Base-by-base conservation (phyloP, 352 stramenopile genomes). In the Phytophthora lateralis region DNA sequence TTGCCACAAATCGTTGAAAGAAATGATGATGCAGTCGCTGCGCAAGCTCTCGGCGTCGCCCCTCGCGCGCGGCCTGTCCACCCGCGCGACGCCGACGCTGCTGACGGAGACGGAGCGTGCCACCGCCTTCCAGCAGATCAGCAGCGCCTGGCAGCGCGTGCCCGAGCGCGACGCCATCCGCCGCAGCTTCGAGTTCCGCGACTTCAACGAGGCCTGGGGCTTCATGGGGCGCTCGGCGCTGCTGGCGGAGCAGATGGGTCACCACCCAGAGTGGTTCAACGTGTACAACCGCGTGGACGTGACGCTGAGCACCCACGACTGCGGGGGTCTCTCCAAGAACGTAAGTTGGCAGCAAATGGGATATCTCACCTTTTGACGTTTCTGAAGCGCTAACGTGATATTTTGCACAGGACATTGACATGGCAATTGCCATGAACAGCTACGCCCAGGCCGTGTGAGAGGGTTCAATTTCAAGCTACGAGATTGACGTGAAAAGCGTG, bases 241-340 rank as follows among this genome's bases (percentile, higher is more conserved):
- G 49, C 66, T 91, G 29, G 88, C 88, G 3, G 86, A 96, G 71
- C 73, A 94, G 51, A 89, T 98, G 85, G 88, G 98, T 75, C 97
- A 99, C 83, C 97, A 99, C 81, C 97, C 97, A 1, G 96, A 99
- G 84, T 99, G 97, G 97, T 98, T 97, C 73, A 99, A 99, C 71
- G 96, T 99, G 6, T 99, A 99, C 82, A 99, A 99, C 76, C 79
- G 77, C 43, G 96, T 99, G 17, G 83, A 98, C 45, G 93, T 99
- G 39, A 98, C 93, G 39, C 80, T 99, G 17, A 98, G 93, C 48
- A 99, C 97, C 17, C 97, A 99, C 77, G 96, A 99, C 73, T 97
- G 88, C 62, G 80, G 82, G 61, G 97, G 97, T 1, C 69, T 99
- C 18, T 98, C 91, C 34, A 71, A 89, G 47, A 98, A 98, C 66